Conservation (phyloP, 306 rosid genomes). For the Begonia masoniana region DNA sequence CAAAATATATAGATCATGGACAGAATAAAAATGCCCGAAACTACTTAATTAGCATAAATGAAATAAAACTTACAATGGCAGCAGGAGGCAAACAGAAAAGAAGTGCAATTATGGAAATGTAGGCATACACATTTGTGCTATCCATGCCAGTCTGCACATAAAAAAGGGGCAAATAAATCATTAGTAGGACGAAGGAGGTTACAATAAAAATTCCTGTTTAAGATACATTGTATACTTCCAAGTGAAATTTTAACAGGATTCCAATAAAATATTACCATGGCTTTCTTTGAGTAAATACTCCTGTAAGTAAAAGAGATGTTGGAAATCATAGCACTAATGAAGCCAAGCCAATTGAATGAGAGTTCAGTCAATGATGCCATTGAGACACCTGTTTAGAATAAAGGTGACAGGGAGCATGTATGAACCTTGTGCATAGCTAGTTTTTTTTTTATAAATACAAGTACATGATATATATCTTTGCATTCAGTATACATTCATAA, state of each 20-base stretch:
- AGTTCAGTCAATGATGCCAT: conserved; percentile 96
- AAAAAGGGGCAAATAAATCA: neutral
- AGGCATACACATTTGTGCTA: conserved; percentile 66
- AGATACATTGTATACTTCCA: no score
- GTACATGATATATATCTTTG: no score
- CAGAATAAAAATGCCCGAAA: no score
- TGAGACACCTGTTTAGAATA: conserved; percentile 56
- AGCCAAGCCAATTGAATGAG: conserved; percentile 89
- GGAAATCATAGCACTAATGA: conserved; percentile 88
- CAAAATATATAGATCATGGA: neutral
- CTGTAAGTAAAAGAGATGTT: conserved; percentile 88
- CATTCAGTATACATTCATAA: no score
- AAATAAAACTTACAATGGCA: conserved; percentile 27
- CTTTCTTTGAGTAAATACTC: conserved; percentile 75
- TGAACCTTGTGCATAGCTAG: no score
- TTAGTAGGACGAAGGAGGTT: no score
- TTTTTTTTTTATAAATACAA: no score
- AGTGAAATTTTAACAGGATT: no score
- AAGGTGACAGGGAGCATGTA: neutral
- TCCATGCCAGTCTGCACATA: conserved; percentile 58
- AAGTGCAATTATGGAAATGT: conserved; percentile 68
- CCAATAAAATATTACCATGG: conserved; percentile 33
- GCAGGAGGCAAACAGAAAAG: conserved; percentile 64
- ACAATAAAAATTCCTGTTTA: no score
- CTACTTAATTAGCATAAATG: no score